Evolutionary conservation across 352 stramenopile genomes (phyloP).

Genomic region (Nothophytophthora sp.): DNA sequence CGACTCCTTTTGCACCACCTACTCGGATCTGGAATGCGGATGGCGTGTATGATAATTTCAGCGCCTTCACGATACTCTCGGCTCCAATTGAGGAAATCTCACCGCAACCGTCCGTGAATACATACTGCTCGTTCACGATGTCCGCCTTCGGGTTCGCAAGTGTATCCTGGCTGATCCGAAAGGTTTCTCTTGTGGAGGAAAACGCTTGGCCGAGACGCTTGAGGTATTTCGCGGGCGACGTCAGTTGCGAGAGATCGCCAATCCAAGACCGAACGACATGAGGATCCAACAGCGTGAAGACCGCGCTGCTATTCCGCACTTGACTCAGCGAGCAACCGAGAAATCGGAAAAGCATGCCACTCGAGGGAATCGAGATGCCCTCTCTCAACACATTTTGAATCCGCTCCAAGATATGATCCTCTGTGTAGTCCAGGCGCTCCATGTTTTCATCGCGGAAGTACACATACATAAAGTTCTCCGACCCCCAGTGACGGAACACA

Average conservation of each 20-base stretch:
- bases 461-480: conserved; percentile 81
- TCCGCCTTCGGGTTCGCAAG: conserved; percentile 49
- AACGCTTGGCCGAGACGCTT: conserved; percentile 80
- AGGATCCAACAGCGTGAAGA: conserved; percentile 70
- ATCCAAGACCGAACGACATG: conserved; percentile 53
- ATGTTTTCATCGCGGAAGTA: conserved; percentile 85
- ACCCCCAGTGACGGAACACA: conserved; percentile 67
- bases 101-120: conserved; percentile 78
- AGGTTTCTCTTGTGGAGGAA: conserved; percentile 61
- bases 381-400: conserved; percentile 42
- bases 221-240: conserved; percentile 66
- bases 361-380: conserved; percentile 42
- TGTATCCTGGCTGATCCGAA: conserved; percentile 40
- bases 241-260: conserved; percentile 55
- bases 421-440: conserved; percentile 63
- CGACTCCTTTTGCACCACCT: conserved; percentile 71
- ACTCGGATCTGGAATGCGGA: conserved; percentile 80
- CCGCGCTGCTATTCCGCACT: conserved; percentile 65
- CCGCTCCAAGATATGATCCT: conserved; percentile 30
- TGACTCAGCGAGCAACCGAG: conserved; percentile 78
- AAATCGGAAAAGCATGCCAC: conserved; percentile 45
- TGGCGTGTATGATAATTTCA: conserved; percentile 42
- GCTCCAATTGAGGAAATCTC: conserved; percentile 52
- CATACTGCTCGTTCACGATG: conserved; percentile 40
- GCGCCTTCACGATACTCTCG: conserved; percentile 28